Evolutionary conservation across 371 early-diverging fungal genomes (phyloP).

Genomic region (Parasitella parasitica): DNA sequence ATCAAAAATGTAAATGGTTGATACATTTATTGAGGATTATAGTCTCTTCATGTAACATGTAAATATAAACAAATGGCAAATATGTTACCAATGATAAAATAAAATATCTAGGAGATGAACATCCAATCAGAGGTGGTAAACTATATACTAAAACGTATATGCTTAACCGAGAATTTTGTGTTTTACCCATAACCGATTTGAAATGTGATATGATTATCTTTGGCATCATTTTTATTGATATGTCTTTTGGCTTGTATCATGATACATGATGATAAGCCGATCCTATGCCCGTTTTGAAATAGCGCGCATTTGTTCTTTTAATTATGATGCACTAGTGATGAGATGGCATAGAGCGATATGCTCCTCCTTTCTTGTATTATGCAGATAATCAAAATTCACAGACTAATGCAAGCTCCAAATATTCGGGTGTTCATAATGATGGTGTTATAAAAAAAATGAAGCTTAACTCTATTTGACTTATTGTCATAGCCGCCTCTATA

Average conservation of each 20-base stretch:
- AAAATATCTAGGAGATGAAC: too few relatives aligned
- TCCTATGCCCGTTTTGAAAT: neutral
- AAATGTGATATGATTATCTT: neutral
- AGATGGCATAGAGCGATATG: too few relatives aligned
- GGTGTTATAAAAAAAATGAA: too few relatives aligned
- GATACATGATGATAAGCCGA: neutral
- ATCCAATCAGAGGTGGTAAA: neutral
- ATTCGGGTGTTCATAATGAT: too few relatives aligned
- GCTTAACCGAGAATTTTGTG: neutral
- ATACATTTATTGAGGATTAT: neutral
- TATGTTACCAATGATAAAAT: neutral
- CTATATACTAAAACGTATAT: neutral
- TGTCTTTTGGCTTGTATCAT: neutral
- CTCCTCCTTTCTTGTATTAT: too few relatives aligned
- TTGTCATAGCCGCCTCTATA: too few relatives aligned
- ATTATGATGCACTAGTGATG: neutral
- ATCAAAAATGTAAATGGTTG: neutral
- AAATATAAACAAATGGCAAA: neutral
- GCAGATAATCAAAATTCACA: too few relatives aligned
- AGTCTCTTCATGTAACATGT: neutral
- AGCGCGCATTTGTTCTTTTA: neutral
- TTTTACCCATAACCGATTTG: neutral
- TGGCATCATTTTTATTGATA: neutral
- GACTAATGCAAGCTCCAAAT: too few relatives aligned
- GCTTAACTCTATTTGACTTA: too few relatives aligned